Conservation (phyloP, 2,329 filamentous ascomycete species). For the Pseudopithomyces maydicus region DNA sequence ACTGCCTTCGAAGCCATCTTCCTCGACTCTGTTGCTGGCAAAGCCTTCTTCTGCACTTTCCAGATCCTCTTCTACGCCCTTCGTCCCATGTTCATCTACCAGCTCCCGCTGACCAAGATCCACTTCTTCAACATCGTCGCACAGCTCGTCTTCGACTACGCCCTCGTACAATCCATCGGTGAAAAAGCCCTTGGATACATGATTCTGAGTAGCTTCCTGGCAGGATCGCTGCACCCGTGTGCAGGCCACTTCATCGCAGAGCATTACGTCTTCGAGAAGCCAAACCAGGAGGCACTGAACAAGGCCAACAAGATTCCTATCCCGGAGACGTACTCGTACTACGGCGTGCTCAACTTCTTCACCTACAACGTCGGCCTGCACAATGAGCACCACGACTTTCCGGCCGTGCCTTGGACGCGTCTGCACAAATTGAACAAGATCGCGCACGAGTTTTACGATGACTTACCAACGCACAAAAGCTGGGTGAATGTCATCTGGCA, state of each 20-base stretch:
- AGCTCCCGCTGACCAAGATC: constrained; percentile 82
- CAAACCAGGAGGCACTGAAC: constrained; percentile 61
- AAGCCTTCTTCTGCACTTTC: constrained; percentile 98
- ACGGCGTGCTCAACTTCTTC: constrained; percentile 86
- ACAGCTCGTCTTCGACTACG: constrained; percentile 78
- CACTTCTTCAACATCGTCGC: constrained; percentile 80
- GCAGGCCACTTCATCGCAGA: constrained; percentile 99
- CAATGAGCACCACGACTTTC: constrained; percentile 99
- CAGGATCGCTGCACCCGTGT: constrained; percentile 89
- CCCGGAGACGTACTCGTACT: constrained; percentile 97
- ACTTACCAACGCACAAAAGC: constrained; percentile 83
- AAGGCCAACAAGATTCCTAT: constrained; percentile 59
- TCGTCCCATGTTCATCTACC: constrained; percentile 92
- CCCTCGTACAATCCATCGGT: constrained; percentile 66
- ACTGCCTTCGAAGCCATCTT: constrained; percentile 90
- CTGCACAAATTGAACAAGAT: constrained; percentile 77
- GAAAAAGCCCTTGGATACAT: constrained; percentile 77
- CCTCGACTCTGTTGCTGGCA: constrained; percentile 92
- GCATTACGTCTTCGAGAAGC: constrained; percentile 64
- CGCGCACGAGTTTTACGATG: constrained; percentile 89
- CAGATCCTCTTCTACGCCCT: constrained; percentile 99
- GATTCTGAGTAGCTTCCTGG: constrained; percentile 87
- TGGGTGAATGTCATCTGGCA: constrained; percentile 95
- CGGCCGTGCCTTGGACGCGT: constrained; percentile 91
- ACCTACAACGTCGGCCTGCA: constrained; percentile 98